A percentile compares a stretch with the other conserved stretches of the same genome.
phyloP scores from a whole-genome alignment of 352 stramenopile genomes.

The Globisporangium cystogenes region DNA sequence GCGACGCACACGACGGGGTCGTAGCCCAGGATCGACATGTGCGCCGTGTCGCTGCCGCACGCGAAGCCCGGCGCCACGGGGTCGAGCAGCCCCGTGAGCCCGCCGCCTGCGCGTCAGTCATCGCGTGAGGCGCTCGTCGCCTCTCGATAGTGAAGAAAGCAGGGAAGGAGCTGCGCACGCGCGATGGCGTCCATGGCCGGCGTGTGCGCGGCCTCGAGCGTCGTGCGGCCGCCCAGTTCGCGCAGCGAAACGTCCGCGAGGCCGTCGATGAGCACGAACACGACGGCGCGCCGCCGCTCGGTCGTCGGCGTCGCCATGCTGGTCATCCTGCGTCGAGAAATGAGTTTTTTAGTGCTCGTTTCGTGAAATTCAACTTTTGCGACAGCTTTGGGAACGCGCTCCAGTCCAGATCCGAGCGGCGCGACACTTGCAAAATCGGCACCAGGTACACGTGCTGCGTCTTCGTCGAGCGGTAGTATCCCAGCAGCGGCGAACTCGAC shows the following conservation, averaged over 20 bases:
- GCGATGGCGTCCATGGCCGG: slow-evolving; percentile 84
- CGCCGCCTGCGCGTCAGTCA: slow-evolving; percentile 32
- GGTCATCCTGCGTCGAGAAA: background rate
- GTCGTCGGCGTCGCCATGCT: background rate
- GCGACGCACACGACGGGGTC: slow-evolving; percentile 62
- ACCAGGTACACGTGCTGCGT: background rate
- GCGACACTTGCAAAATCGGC: background rate
- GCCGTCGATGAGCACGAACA: slow-evolving; percentile 88
- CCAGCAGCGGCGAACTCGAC: background rate
- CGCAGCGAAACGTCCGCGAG: slow-evolving; percentile 71
- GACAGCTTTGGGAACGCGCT: background rate
- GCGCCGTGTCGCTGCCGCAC: slow-evolving; percentile 82
- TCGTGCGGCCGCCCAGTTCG: slow-evolving; percentile 46
- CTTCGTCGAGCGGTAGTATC: background rate
- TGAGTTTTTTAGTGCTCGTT: background rate
- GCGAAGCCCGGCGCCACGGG: slow-evolving; percentile 79
- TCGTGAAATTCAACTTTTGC: no score
- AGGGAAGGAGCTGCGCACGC: slow-evolving; percentile 27
- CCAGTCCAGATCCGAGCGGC: background rate
- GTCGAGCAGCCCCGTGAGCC: slow-evolving; percentile 82
- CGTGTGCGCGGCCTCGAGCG: slow-evolving; percentile 60
- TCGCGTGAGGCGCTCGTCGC: background rate
- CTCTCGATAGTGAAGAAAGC: background rate
- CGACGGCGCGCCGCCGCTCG: slow-evolving; percentile 33
- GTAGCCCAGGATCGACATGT: slow-evolving; percentile 90